These are phyloP conservation scores for Aspergillus sclerotiicarbonarius DNA, from an alignment of 495 filamentous ascomycete genomes.

Conservation along the genomic window DNA sequence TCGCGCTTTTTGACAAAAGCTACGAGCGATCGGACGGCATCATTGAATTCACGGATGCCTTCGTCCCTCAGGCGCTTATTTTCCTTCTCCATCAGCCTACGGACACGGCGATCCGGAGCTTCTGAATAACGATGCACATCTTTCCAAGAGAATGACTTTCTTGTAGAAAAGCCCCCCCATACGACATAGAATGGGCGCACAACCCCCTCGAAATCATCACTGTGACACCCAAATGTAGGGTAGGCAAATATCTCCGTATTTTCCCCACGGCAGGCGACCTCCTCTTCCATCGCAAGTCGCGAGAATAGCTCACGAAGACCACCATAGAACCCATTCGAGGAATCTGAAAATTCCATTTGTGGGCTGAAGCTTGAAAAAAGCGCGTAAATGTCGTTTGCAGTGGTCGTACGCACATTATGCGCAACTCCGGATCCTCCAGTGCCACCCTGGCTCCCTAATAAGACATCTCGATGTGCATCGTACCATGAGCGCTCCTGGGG, in stretches of 20 bases:
- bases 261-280: constrained; percentile 66
- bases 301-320: constrained; percentile 72
- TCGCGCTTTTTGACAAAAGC: constrained; percentile 92
- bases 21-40: constrained; percentile 83
- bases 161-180: constrained; percentile 82
- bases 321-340: constrained; percentile 76
- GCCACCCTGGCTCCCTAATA: constrained; percentile 59
- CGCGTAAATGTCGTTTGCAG: constrained; percentile 68
- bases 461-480: constrained; percentile 85
- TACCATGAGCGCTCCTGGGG: constrained; percentile 97
- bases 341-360: constrained; percentile 73
- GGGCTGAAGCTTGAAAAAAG: constrained; percentile 75
- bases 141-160: constrained; percentile 84
- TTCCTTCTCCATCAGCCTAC: constrained; percentile 91
- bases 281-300: constrained; percentile 78
- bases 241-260: constrained; percentile 58
- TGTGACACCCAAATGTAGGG: constrained; percentile 72
- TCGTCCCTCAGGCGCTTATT: constrained; percentile 84
- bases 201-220: constrained; percentile 65
- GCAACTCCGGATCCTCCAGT: constrained; percentile 51
- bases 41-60: constrained; percentile 84
- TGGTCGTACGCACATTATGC: constrained; percentile 67
- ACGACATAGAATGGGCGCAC: constrained; percentile 77
- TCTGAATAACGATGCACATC: constrained; percentile 79
- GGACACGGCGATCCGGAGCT: constrained; percentile 79